These are phyloP conservation scores for Starmera quercuum DNA, from an alignment of 805 yeast species.

Conservation along the genomic window DNA sequence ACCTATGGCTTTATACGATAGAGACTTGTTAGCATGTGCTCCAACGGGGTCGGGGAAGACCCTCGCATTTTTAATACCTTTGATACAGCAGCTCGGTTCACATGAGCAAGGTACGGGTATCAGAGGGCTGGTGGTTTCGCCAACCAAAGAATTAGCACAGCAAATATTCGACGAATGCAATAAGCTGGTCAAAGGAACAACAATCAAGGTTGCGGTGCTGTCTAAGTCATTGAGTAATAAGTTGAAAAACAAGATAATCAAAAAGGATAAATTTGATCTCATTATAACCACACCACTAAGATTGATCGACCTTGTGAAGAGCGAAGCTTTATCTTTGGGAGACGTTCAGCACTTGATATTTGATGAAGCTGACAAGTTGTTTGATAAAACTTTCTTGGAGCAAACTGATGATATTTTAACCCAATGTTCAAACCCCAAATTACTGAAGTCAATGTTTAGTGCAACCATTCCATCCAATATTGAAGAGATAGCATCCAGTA, in stretches of 20 bases:
- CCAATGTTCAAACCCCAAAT: constrained; percentile 31
- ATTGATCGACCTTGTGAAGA: constrained; percentile 68
- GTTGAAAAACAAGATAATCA: constrained; percentile 51
- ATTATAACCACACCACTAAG: constrained; percentile 85
- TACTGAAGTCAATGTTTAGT: constrained; percentile 70
- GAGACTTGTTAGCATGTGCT: constrained; percentile 89
- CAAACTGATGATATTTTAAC: constrained; percentile 85
- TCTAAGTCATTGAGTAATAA: constrained; percentile 68
- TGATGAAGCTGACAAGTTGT: constrained; percentile 94
- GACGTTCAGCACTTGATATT: constrained; percentile 70
- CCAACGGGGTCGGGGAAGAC: constrained; percentile 99
- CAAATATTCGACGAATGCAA: constrained; percentile 73
- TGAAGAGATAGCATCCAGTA: constrained; percentile 77
- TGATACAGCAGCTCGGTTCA: constrained; percentile 45
- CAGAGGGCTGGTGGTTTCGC: constrained; percentile 77
- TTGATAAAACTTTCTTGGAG: constrained; percentile 78
- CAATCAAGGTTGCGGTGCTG: constrained; percentile 52
- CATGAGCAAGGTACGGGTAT: constrained; percentile 31
- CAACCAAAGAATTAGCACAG: constrained; percentile 88
- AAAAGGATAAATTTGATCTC: constrained; percentile 63
- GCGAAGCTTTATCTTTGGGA: constrained; percentile 50
- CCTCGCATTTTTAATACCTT: constrained; percentile 78
- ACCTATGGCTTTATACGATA: constrained; percentile 58
- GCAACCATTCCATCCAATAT: constrained; percentile 95
- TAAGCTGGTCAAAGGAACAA: constrained; percentile 37